Conservation (phyloP, 495 filamentous ascomycete genomes). For the Thozetella sp. region DNA sequence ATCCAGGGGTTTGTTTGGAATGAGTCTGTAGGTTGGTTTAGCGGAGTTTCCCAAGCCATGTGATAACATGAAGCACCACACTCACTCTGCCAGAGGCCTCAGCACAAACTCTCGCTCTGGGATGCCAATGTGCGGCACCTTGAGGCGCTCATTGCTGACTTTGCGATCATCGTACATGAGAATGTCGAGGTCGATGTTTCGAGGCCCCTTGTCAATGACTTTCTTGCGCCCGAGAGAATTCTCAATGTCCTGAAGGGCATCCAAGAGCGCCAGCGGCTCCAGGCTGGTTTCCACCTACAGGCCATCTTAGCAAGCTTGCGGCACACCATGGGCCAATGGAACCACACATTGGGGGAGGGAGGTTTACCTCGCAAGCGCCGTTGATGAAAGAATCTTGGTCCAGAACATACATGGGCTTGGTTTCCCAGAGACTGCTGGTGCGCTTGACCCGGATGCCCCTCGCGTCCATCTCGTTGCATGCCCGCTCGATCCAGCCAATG, state of each 20-base stretch:
- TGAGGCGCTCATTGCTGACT: constrained; percentile 69
- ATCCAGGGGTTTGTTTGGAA: constrained; percentile 59
- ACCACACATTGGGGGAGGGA: not conserved
- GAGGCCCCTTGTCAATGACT: constrained; percentile 87
- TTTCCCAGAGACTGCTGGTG: constrained; percentile 92
- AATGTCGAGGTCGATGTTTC: constrained; percentile 93
- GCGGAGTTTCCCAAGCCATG: not conserved
- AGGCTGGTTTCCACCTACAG: constrained; percentile 79
- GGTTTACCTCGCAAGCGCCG: constrained; percentile 85
- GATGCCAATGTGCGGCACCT: constrained; percentile 84
- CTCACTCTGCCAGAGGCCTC: constrained; percentile 83
- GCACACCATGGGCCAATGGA: too few relatives aligned
- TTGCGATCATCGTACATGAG: constrained; percentile 77
- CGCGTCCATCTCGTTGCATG: constrained; percentile 73
- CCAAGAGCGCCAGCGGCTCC: constrained; percentile 72
- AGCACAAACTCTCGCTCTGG: constrained; percentile 93
- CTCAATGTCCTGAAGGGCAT: constrained; percentile 83
- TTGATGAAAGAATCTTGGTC: constrained; percentile 90
- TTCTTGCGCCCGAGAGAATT: constrained; percentile 76
- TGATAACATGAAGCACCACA: not conserved
- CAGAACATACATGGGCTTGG: constrained; percentile 92
- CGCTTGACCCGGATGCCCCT: constrained; percentile 71
- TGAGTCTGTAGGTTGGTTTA: constrained; percentile 48
- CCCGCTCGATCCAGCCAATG: constrained; percentile 77
- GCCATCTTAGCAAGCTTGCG: constrained; percentile 6